Base-by-base conservation (phyloP, 2,329 filamentous ascomycete species). In the Polychaeton citri region DNA sequence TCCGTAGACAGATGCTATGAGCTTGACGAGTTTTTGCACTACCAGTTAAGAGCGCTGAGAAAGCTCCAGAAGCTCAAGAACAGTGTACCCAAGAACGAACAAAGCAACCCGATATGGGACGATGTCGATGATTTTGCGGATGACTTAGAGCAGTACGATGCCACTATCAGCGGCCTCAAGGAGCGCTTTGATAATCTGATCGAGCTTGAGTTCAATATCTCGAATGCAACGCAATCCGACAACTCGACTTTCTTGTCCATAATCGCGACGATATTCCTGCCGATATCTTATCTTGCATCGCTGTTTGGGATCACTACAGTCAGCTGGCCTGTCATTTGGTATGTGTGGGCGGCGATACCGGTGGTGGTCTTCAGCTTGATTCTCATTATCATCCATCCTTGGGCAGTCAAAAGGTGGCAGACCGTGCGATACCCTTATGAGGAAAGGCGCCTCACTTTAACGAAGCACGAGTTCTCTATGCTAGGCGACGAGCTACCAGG, bases 181-280 rank as follows among this genome's bases (percentile, higher is more conserved):
- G 55, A 59, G 37, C 52, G 54, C 21, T 58, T 58, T 44, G 55
- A 53, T 48, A 59, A 59, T 36, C 43, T 59, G 10, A 55, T 59
- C 34, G 55, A 57, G 32, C 51, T 59, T n/a, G 56, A 59, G 32
- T 58, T 59, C 50, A 59, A 58, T 41, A 57, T 58, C 30, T 50
- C 53, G 32, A 58, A 53, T 33, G 51, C 54, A 2, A 50, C 49
- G 6, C 54, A 58, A 37, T 48, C 53, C 17, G 54, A 58, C 34
- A 51, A 57, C 36, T 47, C 49, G 15, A 46, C 44, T 7, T 59
- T 57, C 37, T 44, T 59, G 6, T 48, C 49, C 15, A 46, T 47
- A n/a, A 43, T 58, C 17, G 56, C 54, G 8, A 55, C 54, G 1
- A 38, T 59, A 6, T 58, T 58, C 43, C 40, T 59, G 9, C 56